Percentiles rank a stretch among this genome's conserved stretches.
Conservation (phyloP, 2,329 filamentous ascomycete species). For the Mariannaea elegans region DNA sequence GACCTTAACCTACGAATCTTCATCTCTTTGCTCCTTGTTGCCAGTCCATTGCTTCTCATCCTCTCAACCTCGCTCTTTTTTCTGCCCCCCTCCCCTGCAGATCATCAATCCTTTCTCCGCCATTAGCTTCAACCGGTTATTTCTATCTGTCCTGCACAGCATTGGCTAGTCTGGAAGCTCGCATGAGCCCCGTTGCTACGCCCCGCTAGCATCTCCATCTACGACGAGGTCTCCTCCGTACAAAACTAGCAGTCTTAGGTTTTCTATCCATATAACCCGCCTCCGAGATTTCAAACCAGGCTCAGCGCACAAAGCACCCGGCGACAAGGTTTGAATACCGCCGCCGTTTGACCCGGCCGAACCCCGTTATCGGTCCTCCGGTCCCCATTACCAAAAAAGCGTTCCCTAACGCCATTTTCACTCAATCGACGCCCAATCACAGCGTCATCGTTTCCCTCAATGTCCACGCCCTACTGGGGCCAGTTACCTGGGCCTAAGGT, state of each 20-base stretch:
- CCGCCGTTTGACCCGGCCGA: constrained; percentile 13
- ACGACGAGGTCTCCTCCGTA: constrained; percentile 16
- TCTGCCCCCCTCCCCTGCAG: constrained; percentile 6
- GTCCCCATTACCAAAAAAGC: constrained; percentile 7
- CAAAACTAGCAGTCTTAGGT: constrained; percentile 31
- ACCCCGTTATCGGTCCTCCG: constrained; percentile 20
- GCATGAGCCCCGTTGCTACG: constrained; percentile 36
- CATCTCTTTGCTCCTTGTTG: background rate
- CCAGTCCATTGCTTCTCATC: background rate
- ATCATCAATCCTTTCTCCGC: constrained; percentile 2
- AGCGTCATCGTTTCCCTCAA: constrained; percentile 43
- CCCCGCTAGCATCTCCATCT: constrained; percentile 35
- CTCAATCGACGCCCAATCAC: constrained; percentile 39
- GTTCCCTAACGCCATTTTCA: constrained; percentile 7
- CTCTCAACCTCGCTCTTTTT: constrained; percentile 14
- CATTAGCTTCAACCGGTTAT: constrained; percentile 5
- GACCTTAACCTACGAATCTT: background rate
- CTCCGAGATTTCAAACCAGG: constrained; percentile 21
- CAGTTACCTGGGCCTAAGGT: constrained; percentile 61
- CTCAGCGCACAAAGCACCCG: constrained; percentile 20
- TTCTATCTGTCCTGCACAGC: constrained; percentile 53
- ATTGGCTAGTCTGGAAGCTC: constrained; percentile 50
- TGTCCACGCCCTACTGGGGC: constrained; percentile 67
- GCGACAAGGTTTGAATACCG: background rate
- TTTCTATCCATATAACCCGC: constrained; percentile 29